Evolutionary conservation across 306 rosid genomes (phyloP).

Genomic region (Sechiopsis laciniata): DNA sequence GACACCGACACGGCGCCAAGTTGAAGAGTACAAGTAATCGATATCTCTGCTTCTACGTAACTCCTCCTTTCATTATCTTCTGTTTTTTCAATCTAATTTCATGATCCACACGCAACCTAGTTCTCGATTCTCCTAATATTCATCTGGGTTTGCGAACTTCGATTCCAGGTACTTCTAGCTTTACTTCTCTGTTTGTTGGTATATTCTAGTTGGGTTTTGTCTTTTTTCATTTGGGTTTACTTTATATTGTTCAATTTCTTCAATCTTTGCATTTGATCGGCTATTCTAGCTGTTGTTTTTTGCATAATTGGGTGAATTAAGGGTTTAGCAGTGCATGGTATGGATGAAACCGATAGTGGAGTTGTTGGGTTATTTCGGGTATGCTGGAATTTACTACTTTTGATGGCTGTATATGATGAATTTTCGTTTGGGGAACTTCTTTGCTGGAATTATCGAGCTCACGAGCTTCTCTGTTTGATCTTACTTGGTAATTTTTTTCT

Average conservation of each 20-base stretch:
- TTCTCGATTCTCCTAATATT: conserved; percentile 24
- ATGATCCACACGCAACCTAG: conserved; percentile 32
- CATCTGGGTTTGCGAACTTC: conserved; percentile 22
- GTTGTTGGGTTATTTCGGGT: conserved; percentile 30
- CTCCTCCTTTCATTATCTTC: conserved; percentile 26
- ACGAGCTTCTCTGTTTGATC: not conserved
- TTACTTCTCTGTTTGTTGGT: conserved; percentile 11
- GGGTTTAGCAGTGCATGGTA: not conserved
- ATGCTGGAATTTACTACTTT: conserved; percentile 23
- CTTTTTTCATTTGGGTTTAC: conserved; percentile 10
- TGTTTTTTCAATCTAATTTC: conserved; percentile 16
- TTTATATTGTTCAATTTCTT: conserved; percentile 27
- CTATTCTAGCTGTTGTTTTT: conserved; percentile 27
- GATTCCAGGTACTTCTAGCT: conserved; percentile 26
- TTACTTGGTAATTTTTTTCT: not conserved
- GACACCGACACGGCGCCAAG: conserved; percentile 65
- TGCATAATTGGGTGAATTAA: conserved; percentile 25
- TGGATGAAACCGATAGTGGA: conserved; percentile 26
- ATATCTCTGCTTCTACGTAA: conserved; percentile 92
- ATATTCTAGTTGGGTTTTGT: conserved; percentile 15
- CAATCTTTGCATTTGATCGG: conserved; percentile 21
- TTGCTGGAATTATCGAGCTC: conserved; percentile 29
- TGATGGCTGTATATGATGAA: conserved; percentile 13
- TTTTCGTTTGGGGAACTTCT: conserved; percentile 27
- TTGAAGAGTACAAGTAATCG: conserved; percentile 74